Evolutionary conservation across 148 eudicot species (phyloP), one percentile per base, ranked within the genome.

Genomic region (Amaranthus hypochondriacus): DNA sequence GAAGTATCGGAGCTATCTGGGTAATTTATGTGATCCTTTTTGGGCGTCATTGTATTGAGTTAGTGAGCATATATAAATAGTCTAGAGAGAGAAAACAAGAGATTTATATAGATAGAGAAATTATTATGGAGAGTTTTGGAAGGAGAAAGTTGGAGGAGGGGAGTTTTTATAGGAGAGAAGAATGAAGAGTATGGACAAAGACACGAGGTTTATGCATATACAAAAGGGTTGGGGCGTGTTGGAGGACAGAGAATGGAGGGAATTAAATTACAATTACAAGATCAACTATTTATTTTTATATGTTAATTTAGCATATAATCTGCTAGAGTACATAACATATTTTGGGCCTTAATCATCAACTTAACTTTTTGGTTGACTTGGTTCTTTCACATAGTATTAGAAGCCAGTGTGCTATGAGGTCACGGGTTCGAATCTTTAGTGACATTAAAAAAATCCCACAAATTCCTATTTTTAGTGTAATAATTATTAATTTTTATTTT

Each of bases 131-230:
- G 64, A 57, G 18, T 48, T 4, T 21, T 56, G 60, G 39, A 12
- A 43, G 15, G 12, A 51, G 2, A 9, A 63, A 21, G 46, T 21
- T n/a, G 28, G 62, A 39, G 48, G 13, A 55, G 4, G 2, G 44
- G 68, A 67, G 55, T 43, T 59, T 62, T 11, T 67, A 67, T 67
- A 67, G 70, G 56, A 44, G 52, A 43, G n/a, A 10, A 50, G 46
- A 67, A 21, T 67, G 43, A 79, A 56, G 78, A 75, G 78, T 64
- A 77, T 69, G 75, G 77, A 75, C 79, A 68, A 60, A 64, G 71
- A 68, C 79, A 78, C 80, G 80, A 74, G 62, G 52, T 69, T 66
- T 57, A 72, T 46, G 52, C 74, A 53, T 47, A 48, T 67, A 59
- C 43, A 49, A n/a, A 48, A 8, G 71, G 51, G 39, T 43, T 48